Evolutionary conservation across 257 asterid species (phyloP).

Genomic region (Nicotiana otophora): DNA sequence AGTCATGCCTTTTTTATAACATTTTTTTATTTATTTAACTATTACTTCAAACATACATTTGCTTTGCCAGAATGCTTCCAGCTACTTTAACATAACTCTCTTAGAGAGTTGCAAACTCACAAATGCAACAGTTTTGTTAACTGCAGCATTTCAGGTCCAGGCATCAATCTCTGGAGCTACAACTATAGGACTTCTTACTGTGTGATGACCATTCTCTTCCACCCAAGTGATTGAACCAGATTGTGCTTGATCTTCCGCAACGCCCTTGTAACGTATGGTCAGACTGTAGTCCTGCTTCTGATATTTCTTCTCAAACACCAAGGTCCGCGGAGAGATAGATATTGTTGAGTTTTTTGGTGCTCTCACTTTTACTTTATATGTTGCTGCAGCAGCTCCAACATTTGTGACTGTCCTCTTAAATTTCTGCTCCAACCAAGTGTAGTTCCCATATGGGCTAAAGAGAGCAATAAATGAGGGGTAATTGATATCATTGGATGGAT

Average conservation of each 20-base stretch:
- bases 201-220: conserved; percentile 5
- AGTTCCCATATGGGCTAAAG: not conserved
- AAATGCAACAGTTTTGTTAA: not conserved
- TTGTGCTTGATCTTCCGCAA: conserved; percentile 3
- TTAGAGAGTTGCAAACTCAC: not conserved
- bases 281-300: conserved; percentile 13
- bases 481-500: conserved; percentile 12
- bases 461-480: conserved; percentile 18
- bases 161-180: conserved; percentile 7
- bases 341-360: not conserved
- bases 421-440: not conserved
- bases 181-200: conserved; percentile 1
- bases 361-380: conserved; percentile 7
- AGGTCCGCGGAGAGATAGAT: conserved; percentile 2
- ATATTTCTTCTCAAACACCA: conserved; percentile 11
- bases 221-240: conserved; percentile 15
- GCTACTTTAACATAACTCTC: not conserved
- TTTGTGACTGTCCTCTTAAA: conserved; percentile 21
- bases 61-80: not conserved
- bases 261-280: not conserved
- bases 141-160: conserved; percentile 4
- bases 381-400: conserved; percentile 14
- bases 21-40: not conserved
- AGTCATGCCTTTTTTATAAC: not conserved
- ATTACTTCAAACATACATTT: not conserved